Evolutionary conservation across 768 basidiomycete genomes (phyloP).

Genomic region (Obba rivulosa): DNA sequence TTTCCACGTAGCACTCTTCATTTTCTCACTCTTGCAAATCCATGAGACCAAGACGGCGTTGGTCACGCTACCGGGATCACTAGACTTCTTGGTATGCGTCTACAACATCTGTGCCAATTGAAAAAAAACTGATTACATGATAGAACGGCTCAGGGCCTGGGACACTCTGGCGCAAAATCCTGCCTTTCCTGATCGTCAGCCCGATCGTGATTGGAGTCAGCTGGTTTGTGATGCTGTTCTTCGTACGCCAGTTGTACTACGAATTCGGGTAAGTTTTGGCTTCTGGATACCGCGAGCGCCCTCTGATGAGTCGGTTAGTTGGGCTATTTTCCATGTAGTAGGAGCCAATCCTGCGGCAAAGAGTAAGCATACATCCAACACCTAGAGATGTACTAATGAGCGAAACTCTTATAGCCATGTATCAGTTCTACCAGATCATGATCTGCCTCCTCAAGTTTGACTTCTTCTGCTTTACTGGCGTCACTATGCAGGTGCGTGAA

Average conservation of each 20-base stretch:
- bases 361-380: constrained; percentile 41
- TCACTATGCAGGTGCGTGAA: constrained; percentile 72
- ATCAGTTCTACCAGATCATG: constrained; percentile 83
- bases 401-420: constrained; percentile 58
- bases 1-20: constrained; percentile 71
- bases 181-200: constrained; percentile 66
- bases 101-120: not conserved
- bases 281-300: not conserved
- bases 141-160: constrained; percentile 46
- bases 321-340: constrained; percentile 89
- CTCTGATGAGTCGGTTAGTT: constrained; percentile 36
- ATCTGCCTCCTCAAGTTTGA: constrained; percentile 87
- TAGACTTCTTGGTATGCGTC: constrained; percentile 37
- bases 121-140: not conserved
- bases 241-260: constrained; percentile 62
- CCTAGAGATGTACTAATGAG: too few species aligned
- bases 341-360: constrained; percentile 84
- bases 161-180: constrained; percentile 54
- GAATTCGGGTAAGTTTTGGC: constrained; percentile 69
- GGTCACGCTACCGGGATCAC: constrained; percentile 35
- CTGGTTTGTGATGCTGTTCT: constrained; percentile 64
- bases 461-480: constrained; percentile 83
- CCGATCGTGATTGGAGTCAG: constrained; percentile 65
- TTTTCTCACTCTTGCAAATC: constrained; percentile 73
- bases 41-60: constrained; percentile 68